Evolutionary conservation across 495 filamentous ascomycete genomes (phyloP).

Genomic region (Trypethelium eluteriae): DNA sequence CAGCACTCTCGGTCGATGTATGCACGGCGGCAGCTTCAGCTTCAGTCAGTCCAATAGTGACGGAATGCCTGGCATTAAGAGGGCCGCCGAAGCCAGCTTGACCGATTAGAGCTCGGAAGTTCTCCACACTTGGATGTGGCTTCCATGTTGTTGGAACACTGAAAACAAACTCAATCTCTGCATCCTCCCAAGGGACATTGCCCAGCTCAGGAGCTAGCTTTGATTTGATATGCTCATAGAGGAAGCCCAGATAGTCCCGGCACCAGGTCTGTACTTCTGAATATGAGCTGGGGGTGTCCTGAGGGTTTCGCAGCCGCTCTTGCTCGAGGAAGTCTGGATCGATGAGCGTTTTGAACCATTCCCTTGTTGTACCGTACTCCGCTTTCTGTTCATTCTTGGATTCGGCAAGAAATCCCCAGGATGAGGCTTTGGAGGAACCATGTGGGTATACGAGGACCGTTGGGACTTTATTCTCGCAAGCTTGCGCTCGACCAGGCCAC

Average conservation of each 20-base stretch:
- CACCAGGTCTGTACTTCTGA: conserved; percentile 48
- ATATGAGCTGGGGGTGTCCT: conserved; percentile 25
- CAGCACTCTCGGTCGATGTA: conserved; percentile 38
- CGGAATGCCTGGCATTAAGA: conserved; percentile 36
- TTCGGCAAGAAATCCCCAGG: conserved; percentile 52
- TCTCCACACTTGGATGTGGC: conserved; percentile 48
- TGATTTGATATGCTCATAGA: conserved; percentile 48
- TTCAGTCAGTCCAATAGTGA: conserved; percentile 58
- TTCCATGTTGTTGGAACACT: conserved; percentile 64
- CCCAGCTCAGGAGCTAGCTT: conserved; percentile 40
- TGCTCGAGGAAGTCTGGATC: conserved; percentile 40
- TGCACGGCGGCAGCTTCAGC: conserved; percentile 61
- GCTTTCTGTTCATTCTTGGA: conserved; percentile 39
- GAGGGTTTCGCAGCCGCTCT: conserved; percentile 31
- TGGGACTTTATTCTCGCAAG: conserved; percentile 54
- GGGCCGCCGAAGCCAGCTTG: conserved; percentile 46
- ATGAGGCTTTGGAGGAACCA: conserved; percentile 35
- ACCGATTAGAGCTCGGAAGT: conserved; percentile 45
- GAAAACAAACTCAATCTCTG: conserved; percentile 56
- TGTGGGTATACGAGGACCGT: conserved; percentile 48
- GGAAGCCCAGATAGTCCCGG: conserved; percentile 46
- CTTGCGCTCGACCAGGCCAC: conserved; percentile 51
- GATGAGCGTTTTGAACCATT: conserved; percentile 58
- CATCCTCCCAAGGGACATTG: conserved; percentile 39
- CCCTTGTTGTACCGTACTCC: conserved; percentile 35